Percentiles rank a stretch among this genome's conserved stretches.
Conservation (phyloP, 2,329 filamentous ascomycete species). For the Bipolaris bicolor region DNA sequence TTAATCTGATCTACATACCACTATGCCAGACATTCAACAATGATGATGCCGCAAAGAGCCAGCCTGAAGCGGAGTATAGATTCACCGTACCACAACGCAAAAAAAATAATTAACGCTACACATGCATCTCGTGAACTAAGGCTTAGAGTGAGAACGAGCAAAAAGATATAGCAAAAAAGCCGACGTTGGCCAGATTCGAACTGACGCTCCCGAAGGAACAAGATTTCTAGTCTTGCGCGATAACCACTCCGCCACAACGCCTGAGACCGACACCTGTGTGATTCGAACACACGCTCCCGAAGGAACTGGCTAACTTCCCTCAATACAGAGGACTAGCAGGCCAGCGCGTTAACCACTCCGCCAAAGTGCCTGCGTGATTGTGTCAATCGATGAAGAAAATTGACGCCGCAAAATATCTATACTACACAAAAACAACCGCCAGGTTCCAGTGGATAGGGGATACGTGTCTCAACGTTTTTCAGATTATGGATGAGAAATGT, state of each 20-base stretch:
- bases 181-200: constrained; percentile 50
- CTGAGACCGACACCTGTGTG: constrained; percentile 34
- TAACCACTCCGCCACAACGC: constrained; percentile 51
- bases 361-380: constrained; percentile 10
- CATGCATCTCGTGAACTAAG: neutral
- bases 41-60: neutral
- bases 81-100: neutral
- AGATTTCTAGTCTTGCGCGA: constrained; percentile 51
- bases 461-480: too few species aligned
- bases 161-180: constrained; percentile 25
- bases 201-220: constrained; percentile 50
- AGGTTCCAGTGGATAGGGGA: too few species aligned
- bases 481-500: neutral
- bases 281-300: constrained; percentile 42
- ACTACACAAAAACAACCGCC: too few species aligned
- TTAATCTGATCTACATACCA: too few species aligned
- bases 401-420: too few species aligned
- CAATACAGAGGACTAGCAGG: constrained; percentile 26
- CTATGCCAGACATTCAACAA: too few species aligned
- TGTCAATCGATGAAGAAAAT: constrained; percentile 8
- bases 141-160: neutral
- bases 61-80: neutral
- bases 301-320: constrained; percentile 35
- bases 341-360: constrained; percentile 37
- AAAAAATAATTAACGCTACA: neutral